Base-by-base conservation (phyloP, 1,284 basidiomycete species). In the Caloboletus firmus region DNA sequence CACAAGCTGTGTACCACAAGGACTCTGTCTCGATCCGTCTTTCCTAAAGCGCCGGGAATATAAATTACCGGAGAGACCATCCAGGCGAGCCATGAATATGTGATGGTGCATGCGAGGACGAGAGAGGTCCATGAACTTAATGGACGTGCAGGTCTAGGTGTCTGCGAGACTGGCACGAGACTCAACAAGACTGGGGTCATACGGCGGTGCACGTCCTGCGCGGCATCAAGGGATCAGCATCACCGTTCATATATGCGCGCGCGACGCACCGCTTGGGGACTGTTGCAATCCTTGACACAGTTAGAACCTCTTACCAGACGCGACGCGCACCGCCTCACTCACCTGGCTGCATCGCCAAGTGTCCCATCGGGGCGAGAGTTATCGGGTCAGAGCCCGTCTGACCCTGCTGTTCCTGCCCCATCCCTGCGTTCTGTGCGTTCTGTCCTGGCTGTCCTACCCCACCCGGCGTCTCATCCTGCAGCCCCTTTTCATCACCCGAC, bases 261-360 rank as follows among this genome's bases (percentile, higher is more conserved):
- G 7, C 18, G 12, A 62, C 60, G 47, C 47, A 62, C 56, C 57
- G 22, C 37, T 49, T 24, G 37, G 39, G 40, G 45, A 39, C 36
- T 43, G 30, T 39, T 24, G 44, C 44, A 51, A 22, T 12, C 46
- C 54, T 37, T 34, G 39, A 36, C 17, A 34, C 22, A 36, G 36
- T 35, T 30, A 43, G 22, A 47, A 32, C 18, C 10, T 51, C 42
- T 45, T 45, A 36, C 24, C 7, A 7, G 46, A 37, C 12, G 42
- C 26, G 28, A 18, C 32, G 13, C 12, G 22, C 39, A 34, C 43
- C 32, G 5, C 26, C 26, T 55, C 46, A 58, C 54, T 49, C 50
- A 41, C 64, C 62, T 42, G 62, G 35, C 39, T 63, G 59, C 40
- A 67, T 55, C n/a, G 48, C 39, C 63, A 69, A 40, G 30, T 58